These are phyloP conservation scores for Trichosporon ovoides DNA, from an alignment of 1,284 basidiomycete species.

Conservation along the genomic window DNA sequence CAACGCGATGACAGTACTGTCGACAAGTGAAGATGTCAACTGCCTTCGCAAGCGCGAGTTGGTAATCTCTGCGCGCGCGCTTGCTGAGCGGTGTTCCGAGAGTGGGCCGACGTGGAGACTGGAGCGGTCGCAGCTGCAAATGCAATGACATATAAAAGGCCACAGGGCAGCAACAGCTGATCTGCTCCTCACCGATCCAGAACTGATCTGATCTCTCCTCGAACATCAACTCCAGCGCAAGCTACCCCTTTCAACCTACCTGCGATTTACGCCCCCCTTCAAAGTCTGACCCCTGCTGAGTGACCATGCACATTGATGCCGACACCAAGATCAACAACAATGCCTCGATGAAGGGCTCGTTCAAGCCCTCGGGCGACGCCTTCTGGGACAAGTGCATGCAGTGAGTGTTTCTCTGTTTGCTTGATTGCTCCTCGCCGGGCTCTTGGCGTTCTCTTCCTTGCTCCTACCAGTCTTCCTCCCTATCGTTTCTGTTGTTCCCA, in stretches of 20 bases:
- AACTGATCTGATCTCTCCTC: not conserved
- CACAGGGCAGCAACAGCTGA: not conserved
- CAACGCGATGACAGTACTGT: not conserved
- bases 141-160: not conserved
- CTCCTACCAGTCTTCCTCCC: no score
- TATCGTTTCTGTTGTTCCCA: not conserved
- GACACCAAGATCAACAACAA: conserved; percentile 1
- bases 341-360: conserved; percentile 1
- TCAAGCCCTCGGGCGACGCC: conserved; percentile 1
- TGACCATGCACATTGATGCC: conserved; percentile 3
- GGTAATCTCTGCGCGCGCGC: no score
- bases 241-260: not conserved
- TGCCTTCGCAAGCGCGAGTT: no score
- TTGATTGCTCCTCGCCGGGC: no score
- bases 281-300: not conserved
- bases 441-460: no score
- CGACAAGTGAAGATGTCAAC: no score
- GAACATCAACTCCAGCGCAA: not conserved
- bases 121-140: no score
- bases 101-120: no score
- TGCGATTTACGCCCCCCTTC: not conserved
- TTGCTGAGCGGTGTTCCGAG: no score
- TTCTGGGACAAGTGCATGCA: not conserved
- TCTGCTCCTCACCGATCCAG: not conserved
- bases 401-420: not conserved